phyloP scores from a whole-genome alignment of 495 filamentous ascomycete genomes.

The Penicillium pulvis region DNA sequence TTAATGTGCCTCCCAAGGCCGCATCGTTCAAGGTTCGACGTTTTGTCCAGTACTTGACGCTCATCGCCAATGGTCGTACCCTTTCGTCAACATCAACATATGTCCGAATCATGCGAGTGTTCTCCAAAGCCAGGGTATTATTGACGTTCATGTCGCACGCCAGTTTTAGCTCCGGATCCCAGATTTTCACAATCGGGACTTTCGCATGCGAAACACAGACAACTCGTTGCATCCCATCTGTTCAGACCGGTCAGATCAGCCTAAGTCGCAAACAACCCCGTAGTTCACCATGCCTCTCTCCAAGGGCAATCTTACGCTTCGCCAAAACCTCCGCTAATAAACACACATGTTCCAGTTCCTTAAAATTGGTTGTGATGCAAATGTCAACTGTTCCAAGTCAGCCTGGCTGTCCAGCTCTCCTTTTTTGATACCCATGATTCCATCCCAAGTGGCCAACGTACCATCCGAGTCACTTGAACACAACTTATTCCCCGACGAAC shows the following conservation, averaged over 20 bases:
- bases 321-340: slow-evolving; percentile 81
- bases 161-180: slow-evolving; percentile 88
- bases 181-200: slow-evolving; percentile 98
- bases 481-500: slow-evolving; percentile 92
- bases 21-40: slow-evolving; percentile 91
- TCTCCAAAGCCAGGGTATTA: slow-evolving; percentile 90
- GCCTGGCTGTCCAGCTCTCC: slow-evolving; percentile 5
- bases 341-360: slow-evolving; percentile 82
- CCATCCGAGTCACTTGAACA: slow-evolving; percentile 97
- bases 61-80: slow-evolving; percentile 90
- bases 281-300: not conserved
- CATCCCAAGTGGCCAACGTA: slow-evolving; percentile 43
- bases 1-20: slow-evolving; percentile 88
- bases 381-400: slow-evolving; percentile 75
- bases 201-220: slow-evolving; percentile 92
- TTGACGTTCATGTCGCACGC: slow-evolving; percentile 99
- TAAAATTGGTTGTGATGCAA: slow-evolving; percentile 90
- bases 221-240: slow-evolving; percentile 95
- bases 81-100: slow-evolving; percentile 93
- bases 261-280: not conserved
- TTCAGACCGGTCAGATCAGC: slow-evolving; percentile 1
- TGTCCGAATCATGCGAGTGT: slow-evolving; percentile 96
- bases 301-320: slow-evolving; percentile 60
- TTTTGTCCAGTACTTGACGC: slow-evolving; percentile 96
- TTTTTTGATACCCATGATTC: not conserved